Conservation (phyloP, 1,284 basidiomycete genomes). For the Erythrobasidium hasegawianum region DNA sequence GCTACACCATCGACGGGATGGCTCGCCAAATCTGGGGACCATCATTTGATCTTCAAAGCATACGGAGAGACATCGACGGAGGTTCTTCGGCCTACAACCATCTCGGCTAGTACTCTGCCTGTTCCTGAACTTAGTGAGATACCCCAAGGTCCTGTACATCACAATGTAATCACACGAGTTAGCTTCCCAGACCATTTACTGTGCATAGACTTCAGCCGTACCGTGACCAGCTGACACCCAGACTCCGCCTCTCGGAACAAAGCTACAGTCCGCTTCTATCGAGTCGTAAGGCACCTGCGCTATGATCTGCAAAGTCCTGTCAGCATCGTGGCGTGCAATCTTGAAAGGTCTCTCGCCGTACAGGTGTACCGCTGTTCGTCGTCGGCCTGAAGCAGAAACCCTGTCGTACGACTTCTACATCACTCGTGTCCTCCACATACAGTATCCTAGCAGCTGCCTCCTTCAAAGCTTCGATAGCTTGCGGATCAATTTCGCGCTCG, state of each 20-base stretch:
- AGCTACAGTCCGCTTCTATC: background rate
- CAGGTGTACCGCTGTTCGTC: slow-evolving; percentile 13
- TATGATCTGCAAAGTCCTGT: slow-evolving; percentile 1
- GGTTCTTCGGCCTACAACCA: slow-evolving; percentile 6
- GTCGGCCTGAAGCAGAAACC: slow-evolving; percentile 26
- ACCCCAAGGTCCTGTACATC: slow-evolving; percentile 23
- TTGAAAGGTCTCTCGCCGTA: background rate
- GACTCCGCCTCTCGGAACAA: slow-evolving; percentile 1
- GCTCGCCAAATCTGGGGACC: no score
- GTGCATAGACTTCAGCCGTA: background rate
- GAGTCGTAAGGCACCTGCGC: background rate
- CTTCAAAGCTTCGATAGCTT: slow-evolving; percentile 11
- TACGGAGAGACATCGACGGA: slow-evolving; percentile 8
- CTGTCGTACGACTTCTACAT: slow-evolving; percentile 14
- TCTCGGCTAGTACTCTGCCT: slow-evolving; percentile 16
- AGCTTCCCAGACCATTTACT: no score
- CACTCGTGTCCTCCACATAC: slow-evolving; percentile 2
- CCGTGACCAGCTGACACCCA: slow-evolving; percentile 29
- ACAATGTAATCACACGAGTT: background rate
- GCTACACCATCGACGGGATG: no score
- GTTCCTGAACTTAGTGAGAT: slow-evolving; percentile 21
- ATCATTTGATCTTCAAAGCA: background rate
- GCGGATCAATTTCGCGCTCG: background rate
- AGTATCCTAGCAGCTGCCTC: slow-evolving; percentile 13
- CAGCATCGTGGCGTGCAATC: background rate